Evolutionary conservation across 2,329 filamentous ascomycete species (phyloP).

Genomic region (Aureobasidium sp.): DNA sequence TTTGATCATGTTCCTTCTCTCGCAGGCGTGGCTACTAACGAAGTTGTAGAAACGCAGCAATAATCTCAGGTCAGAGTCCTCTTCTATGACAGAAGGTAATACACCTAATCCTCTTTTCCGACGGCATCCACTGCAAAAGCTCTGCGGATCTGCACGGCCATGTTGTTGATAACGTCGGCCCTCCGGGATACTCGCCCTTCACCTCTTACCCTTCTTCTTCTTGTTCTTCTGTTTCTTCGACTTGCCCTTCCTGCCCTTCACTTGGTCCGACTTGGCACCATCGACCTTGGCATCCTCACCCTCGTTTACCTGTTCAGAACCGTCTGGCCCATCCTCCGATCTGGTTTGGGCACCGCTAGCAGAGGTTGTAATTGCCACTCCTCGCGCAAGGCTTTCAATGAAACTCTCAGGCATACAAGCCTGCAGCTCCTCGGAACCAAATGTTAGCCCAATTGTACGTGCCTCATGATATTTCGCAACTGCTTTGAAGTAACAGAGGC

Average conservation of each 20-base stretch:
- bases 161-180: not conserved
- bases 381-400: not conserved
- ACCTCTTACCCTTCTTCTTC: not conserved
- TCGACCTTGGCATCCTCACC: not conserved
- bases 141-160: not conserved
- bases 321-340: not conserved
- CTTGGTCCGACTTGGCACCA: not conserved
- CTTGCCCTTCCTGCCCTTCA: not conserved
- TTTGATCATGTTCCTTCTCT: not conserved
- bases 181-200: not conserved
- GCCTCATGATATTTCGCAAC: slow-evolving; percentile 35
- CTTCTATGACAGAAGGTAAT: not conserved
- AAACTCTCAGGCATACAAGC: slow-evolving; percentile 19
- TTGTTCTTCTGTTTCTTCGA: not conserved
- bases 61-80: not conserved
- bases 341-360: not conserved
- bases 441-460: slow-evolving; percentile 23
- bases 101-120: not conserved
- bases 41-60: not conserved
- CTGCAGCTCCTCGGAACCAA: slow-evolving; percentile 28
- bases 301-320: not conserved
- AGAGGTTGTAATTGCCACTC: not conserved
- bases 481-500: slow-evolving; percentile 37
- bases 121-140: not conserved
- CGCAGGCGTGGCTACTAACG: not conserved